Base-by-base conservation (phyloP, 495 filamentous ascomycete genomes). In the Paragyromitra xinjiangensis region DNA sequence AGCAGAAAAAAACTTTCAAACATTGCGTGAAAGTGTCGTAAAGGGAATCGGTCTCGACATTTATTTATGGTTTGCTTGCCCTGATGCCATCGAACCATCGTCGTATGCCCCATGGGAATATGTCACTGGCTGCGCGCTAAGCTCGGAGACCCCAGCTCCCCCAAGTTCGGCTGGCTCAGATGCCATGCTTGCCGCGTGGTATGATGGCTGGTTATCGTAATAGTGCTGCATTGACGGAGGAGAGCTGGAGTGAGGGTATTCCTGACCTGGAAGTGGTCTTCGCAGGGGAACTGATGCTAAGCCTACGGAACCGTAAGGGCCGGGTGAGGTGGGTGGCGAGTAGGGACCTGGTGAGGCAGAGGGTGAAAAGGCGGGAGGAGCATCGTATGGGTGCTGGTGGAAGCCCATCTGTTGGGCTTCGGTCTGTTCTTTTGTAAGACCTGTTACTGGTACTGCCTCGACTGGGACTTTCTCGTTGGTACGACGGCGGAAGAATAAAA, bases 401-500 rank as follows among this genome's bases (percentile, higher is more conserved):
- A 59, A 77, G 16, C 69, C 51, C 74, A 58, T 53, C 29, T 73
- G 62, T 8, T 73, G 51, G 0, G n/a, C 37, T 12, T 64, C 68
- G 12, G 0, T 73, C 50, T 77, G 74, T 14, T 77, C 74, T n/a
- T 77, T 77, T 14, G 69, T 78, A 16, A 56, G 77, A 4, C 26
- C 29, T 4, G 61, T 37, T 0, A 39, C 19, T 1, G 19, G 22
- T 0, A n/a, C 40, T 7, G 5, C 11, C 6, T 70, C 67, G 16
- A 42, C 11, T 8, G 66, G 48, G 8, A 22, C n/a, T 8, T 48
- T 24, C 8, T 48, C 1, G 39, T 68, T 44, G 2, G 14, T 55
- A 7, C 71, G 71, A 7, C 78, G 80, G 44, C 78, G 78, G 64
- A 68, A 14, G 12, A 73, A 66, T 39, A 59, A 81, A 44, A 81